Conservation (phyloP, 192 early-diverging fungal species). For the Coemansia sp. region DNA sequence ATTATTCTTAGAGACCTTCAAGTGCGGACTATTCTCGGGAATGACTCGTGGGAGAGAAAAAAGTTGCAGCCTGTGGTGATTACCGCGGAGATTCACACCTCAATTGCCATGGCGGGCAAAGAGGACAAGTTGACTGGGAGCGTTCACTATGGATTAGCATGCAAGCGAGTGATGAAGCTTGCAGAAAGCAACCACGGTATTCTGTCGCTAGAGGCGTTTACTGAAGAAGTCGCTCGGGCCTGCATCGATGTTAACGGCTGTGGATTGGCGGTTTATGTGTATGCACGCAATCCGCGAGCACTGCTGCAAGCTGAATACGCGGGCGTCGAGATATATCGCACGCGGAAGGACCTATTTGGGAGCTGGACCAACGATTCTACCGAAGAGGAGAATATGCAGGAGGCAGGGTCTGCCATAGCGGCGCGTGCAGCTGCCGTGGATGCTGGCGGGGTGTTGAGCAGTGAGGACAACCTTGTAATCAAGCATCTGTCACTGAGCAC, state of each 20-base stretch:
- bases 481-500: slow-evolving; percentile 74
- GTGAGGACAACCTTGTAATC: slow-evolving; percentile 82
- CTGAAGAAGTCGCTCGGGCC: slow-evolving; percentile 63
- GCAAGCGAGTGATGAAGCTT: slow-evolving; percentile 72
- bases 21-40: slow-evolving; percentile 81
- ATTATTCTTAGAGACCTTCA: slow-evolving; percentile 74
- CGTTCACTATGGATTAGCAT: slow-evolving; percentile 81
- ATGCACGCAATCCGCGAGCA: slow-evolving; percentile 81
- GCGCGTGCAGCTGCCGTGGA: slow-evolving; percentile 41
- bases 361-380: slow-evolving; percentile 19
- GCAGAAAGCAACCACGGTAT: slow-evolving; percentile 69
- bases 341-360: slow-evolving; percentile 58
- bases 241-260: slow-evolving; percentile 62
- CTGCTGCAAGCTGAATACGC: slow-evolving; percentile 88
- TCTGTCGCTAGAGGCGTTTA: slow-evolving; percentile 71
- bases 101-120: slow-evolving; percentile 72
- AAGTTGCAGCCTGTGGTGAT: slow-evolving; percentile 86
- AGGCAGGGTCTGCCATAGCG: slow-evolving; percentile 1
- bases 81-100: slow-evolving; percentile 70
- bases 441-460: slow-evolving; percentile 41
- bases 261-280: slow-evolving; percentile 66
- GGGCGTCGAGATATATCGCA: slow-evolving; percentile 84
- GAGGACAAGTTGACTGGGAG: slow-evolving; percentile 78
- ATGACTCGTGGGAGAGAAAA: slow-evolving; percentile 91
- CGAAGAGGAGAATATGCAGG: slow-evolving; percentile 3